Conservation (phyloP, 192 early-diverging fungal genomes). For the Piromyces sp. region DNA sequence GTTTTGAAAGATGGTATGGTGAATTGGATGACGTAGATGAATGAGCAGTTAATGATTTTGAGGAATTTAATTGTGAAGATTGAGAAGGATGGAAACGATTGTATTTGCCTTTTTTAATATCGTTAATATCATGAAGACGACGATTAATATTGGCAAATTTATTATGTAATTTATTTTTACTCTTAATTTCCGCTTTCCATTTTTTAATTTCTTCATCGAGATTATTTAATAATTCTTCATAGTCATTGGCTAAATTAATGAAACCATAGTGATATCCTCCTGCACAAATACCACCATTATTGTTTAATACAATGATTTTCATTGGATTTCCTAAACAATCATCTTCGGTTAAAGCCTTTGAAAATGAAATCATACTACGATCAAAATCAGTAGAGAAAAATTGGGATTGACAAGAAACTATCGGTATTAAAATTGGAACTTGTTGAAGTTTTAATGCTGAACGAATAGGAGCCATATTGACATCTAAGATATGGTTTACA, state of each 20-base stretch:
- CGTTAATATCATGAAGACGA: background rate
- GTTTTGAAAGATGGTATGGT: background rate
- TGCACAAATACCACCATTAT: conserved; percentile 44
- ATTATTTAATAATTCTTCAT: conserved; percentile 19
- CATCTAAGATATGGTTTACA: conserved; percentile 8
- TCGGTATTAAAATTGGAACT: conserved; percentile 37
- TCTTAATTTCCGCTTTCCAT: conserved; percentile 5
- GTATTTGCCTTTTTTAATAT: background rate
- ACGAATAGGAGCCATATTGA: conserved; percentile 29
- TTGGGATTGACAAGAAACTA: conserved; percentile 25
- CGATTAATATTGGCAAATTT: background rate
- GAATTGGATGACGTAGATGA: background rate
- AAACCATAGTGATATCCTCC: conserved; percentile 40
- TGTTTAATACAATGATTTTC: conserved; percentile 50
- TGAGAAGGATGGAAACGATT: background rate
- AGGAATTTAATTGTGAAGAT: background rate
- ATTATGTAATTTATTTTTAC: background rate
- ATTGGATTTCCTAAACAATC: conserved; percentile 17
- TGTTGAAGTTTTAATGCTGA: conserved; percentile 40
- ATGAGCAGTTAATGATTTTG: background rate
- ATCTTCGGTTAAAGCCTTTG: conserved; percentile 6
- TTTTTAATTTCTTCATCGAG: conserved; percentile 10
- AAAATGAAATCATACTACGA: conserved; percentile 24
- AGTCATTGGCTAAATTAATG: conserved; percentile 70
- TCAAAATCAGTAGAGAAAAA: conserved; percentile 26